Conservation (phyloP, 2,329 filamentous ascomycete species). For the Colletotrichum scovillei region DNA sequence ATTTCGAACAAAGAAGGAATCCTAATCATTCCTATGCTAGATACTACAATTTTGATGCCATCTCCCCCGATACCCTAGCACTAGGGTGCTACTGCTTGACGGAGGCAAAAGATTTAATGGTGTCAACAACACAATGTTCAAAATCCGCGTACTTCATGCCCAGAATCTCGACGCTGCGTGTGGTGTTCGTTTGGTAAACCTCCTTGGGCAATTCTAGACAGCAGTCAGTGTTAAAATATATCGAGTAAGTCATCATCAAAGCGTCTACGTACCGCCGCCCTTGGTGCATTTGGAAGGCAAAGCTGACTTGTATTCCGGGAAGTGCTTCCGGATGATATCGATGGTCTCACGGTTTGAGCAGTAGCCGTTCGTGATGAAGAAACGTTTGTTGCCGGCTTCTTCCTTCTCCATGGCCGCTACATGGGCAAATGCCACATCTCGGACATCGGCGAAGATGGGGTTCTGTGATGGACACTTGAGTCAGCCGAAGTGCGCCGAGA, state of each 20-base stretch:
- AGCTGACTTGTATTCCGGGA: neutral
- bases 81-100: neutral
- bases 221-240: neutral
- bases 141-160: neutral
- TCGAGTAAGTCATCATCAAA: neutral
- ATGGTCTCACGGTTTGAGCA: conserved; percentile 35
- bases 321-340: conserved; percentile 13
- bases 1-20: too few species aligned
- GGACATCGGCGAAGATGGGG: conserved; percentile 38
- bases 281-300: neutral
- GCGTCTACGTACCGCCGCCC: neutral
- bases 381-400: conserved; percentile 40
- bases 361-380: conserved; percentile 36
- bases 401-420: conserved; percentile 35
- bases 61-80: too few species aligned
- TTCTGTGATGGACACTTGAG: neutral
- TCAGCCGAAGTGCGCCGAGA: neutral
- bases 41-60: too few species aligned
- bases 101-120: neutral
- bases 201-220: neutral
- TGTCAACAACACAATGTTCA: neutral
- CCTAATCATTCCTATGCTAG: too few species aligned
- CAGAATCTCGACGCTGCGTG: neutral
- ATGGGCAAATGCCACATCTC: conserved; percentile 40
- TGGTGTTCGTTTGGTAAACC: neutral